Evolutionary conservation across 768 basidiomycete species (phyloP), one percentile per base, ranked within the genome.

Genomic region (Dioszegia crocea): DNA sequence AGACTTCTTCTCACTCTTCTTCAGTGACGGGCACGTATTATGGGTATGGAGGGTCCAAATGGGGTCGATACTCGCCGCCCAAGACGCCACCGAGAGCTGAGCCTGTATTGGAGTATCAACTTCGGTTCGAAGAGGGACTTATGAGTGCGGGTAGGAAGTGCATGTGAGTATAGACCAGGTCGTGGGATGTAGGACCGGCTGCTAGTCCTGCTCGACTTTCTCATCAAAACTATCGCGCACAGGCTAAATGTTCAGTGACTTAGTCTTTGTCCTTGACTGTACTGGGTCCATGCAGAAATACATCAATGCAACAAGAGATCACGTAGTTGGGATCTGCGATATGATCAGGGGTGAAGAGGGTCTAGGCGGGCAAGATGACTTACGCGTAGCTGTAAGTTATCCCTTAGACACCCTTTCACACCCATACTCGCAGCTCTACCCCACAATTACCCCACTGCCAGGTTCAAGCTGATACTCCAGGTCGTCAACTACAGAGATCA

Each of bases 401-500:
- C 19, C 43, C 45, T 19, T 16, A n/a, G n/a, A n/a, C n/a, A n/a
- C n/a, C n/a, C n/a, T n/a, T n/a, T n/a, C n/a, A n/a, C n/a, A n/a
- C n/a, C n/a, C n/a, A n/a, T n/a, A n/a, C n/a, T n/a, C n/a, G n/a
- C n/a, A n/a, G n/a, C n/a, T n/a, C n/a, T n/a, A n/a, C n/a, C n/a
- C n/a, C n/a, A n/a, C n/a, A n/a, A n/a, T n/a, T n/a, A 26, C 36
- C 44, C 16, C 2, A 9, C 45, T 54, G 17, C 6, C 27, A 23
- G 11, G 33, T 58, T 30, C 16, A 40, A 19, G 36, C 29, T 24
- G 44, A 38, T 26, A 16, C 29, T 38, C 5, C 49, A 93, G 59
- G 83, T 98, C 59, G 83, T 98, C 64, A 92, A 91, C 40, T 98
- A 93, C 79, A 85, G 94, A 61, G 93, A 98, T 79, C 91, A 98